Conservation (phyloP, 345 rosid species). For the Angophora floribunda region DNA sequence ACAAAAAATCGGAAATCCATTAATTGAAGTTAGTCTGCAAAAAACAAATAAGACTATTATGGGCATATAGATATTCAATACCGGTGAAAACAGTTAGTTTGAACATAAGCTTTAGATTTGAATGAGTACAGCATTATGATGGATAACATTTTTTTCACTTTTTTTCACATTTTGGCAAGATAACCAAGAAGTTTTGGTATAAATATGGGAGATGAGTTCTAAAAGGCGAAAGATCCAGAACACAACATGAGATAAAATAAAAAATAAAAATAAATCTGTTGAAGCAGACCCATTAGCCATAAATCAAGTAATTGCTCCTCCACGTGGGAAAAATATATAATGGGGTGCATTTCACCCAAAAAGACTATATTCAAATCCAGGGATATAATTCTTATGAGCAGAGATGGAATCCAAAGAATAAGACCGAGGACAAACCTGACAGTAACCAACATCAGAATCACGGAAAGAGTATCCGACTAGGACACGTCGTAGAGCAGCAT, state of each 20-base stretch:
- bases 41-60: not conserved
- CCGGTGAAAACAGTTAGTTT: not conserved
- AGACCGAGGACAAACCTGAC: constrained; percentile 59
- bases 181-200: not conserved
- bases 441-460: constrained; percentile 99
- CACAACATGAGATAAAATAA: not conserved
- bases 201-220: not conserved
- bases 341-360: not conserved
- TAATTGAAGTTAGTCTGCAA: not conserved
- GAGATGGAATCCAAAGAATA: not conserved
- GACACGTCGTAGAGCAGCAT: constrained; percentile 84
- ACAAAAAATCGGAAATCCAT: not conserved
- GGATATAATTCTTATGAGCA: not conserved
- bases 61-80: not conserved
- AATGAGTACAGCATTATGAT: not conserved
- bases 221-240: not conserved
- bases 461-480: constrained; percentile 97
- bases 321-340: not conserved
- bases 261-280: not conserved
- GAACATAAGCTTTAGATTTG: not conserved
- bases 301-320: not conserved
- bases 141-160: not conserved
- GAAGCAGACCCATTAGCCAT: not conserved
- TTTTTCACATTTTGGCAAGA: not conserved
- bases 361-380: not conserved